Base-by-base conservation (phyloP, 164 flowering plant species). In the Chimonanthus praecox region DNA sequence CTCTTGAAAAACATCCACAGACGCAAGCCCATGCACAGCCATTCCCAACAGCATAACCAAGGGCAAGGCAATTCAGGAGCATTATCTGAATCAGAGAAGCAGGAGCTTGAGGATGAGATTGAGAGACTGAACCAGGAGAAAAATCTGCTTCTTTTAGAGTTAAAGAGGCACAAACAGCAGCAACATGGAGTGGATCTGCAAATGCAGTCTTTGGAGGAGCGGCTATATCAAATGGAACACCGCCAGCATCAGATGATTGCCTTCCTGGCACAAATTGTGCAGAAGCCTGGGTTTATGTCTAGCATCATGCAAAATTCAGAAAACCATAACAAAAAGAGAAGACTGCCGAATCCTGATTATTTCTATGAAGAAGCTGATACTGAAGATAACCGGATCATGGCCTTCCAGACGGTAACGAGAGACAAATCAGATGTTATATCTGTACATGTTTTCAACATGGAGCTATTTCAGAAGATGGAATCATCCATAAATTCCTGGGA, bases 11-110 rank as follows among this genome's bases (percentile, higher is more conserved):
- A 89, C 21, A 93, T 93, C 49, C 87, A 90, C 73, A 73, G 98
- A 20, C 86, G 97, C 18, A 93, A 93, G 74, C 97, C 98, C 6
- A 79, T 90, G 49, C 93, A 90, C 71, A 91, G 94, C 80, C 98
- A 93, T 77, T 90, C 95, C 16, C 10, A 51, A 11, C 68, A 65
- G 33, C 83, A 72, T 49, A 80, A 64, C 20, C 78, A 74, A 49
- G 80, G 65, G 47, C 86, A 79, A 71, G 82, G 73, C 48, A 77
- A 66, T 73, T 63, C 45, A 10, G 75, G 75, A 33, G 75, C 79
- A 65, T 76, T 86, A 48, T 15, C 83, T 13, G 89, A 84, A 67
- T 63, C 86, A 58, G 92, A 87, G 70, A 84, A 76, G 67, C 84
- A 86, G 47, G 89, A 84, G 65, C 85, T 82, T 47, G 88, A 88